A percentile compares a stretch with the other conserved stretches of the same genome.
Conservation (phyloP, 305 asterid genomes). For the Solanum aculeatissimum region DNA sequence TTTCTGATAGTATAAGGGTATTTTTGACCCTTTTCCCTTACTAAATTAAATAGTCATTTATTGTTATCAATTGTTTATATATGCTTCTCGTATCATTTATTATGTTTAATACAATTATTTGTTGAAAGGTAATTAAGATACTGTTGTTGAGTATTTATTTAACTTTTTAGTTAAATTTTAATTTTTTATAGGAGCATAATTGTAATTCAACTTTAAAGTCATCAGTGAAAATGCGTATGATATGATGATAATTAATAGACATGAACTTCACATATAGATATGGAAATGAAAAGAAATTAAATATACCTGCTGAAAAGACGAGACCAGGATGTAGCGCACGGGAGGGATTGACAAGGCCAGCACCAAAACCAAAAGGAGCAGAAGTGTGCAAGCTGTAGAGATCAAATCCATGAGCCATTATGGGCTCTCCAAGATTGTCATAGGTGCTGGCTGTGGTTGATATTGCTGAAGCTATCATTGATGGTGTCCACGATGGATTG, state of each 20-base stretch:
- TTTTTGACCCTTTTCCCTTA: too few relatives aligned
- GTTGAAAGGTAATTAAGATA: too few relatives aligned
- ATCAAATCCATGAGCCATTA: slow-evolving; percentile 75
- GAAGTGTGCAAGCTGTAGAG: slow-evolving; percentile 40
- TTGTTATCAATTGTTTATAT: too few relatives aligned
- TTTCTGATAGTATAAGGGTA: too few relatives aligned
- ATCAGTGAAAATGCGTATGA: too few relatives aligned
- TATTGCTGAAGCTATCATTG: slow-evolving; percentile 91
- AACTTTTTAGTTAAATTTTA: too few relatives aligned
- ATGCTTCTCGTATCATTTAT: too few relatives aligned
- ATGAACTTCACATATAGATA: background rate
- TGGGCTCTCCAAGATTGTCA: slow-evolving; percentile 73
- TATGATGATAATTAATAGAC: background rate
- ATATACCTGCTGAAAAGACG: slow-evolving; percentile 50
- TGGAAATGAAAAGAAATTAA: background rate
- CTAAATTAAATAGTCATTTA: too few relatives aligned
- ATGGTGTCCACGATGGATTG: slow-evolving; percentile 69
- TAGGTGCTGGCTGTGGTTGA: slow-evolving; percentile 69
- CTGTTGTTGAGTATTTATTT: too few relatives aligned
- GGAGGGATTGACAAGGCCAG: slow-evolving; percentile 71
- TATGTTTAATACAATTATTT: too few relatives aligned
- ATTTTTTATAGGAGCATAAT: too few relatives aligned
- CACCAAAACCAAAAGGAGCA: slow-evolving; percentile 84
- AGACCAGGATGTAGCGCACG: slow-evolving; percentile 79
- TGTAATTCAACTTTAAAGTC: too few relatives aligned